Base-by-base conservation (phyloP, 2,329 filamentous ascomycete species). In the Stachybotrys chartarum region DNA sequence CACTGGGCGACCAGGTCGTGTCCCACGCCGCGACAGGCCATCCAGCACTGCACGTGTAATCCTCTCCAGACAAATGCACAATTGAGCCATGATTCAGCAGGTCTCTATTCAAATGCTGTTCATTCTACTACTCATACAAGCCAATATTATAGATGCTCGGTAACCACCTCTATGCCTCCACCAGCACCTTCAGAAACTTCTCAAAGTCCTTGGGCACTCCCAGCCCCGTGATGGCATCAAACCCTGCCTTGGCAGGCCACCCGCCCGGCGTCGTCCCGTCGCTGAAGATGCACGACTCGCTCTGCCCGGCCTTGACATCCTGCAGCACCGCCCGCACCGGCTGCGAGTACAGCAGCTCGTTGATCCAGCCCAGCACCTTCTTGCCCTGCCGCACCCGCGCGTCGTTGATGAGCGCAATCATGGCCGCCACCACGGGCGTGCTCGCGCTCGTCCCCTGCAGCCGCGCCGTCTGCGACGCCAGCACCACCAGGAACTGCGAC, bases 341-440 rank as follows among this genome's bases (percentile, higher is more conserved):
- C 1, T 60, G 50, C 3, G 70, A 70, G 60, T 82, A 82, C 30
- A 82, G 64, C 46, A 65, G 59, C 31, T 75, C 72, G 59, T 83
- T 84, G 42, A 83, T 66, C 70, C 78, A 85, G 0, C 82, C 82
- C 8, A 83, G 65, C 1, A 74, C 67, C 6, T 67, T 63, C 71
- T 78, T 81, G 5, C 78, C 78, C 2, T 65, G 67, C 3, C 75
- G 68, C 50, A 82, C 63, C n/a, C 80, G 68, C 54, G 73, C 75
- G 55, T 82, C 80, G 57, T 84, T 83, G 55, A 82, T 72, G 5
- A 82, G 67, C 4, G 79, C 76, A 51, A 85, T 68, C 64, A 84
- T 75, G 30, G 78, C 70, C 5, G 80, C 81, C 18, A 84, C 67
- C 0, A 82, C 74, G 0, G 81, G 82, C 5, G 81, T 75, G 44